These are phyloP conservation scores for Diaporthe humulicola DNA, from an alignment of 2,329 filamentous ascomycete genomes.

Conservation along the genomic window DNA sequence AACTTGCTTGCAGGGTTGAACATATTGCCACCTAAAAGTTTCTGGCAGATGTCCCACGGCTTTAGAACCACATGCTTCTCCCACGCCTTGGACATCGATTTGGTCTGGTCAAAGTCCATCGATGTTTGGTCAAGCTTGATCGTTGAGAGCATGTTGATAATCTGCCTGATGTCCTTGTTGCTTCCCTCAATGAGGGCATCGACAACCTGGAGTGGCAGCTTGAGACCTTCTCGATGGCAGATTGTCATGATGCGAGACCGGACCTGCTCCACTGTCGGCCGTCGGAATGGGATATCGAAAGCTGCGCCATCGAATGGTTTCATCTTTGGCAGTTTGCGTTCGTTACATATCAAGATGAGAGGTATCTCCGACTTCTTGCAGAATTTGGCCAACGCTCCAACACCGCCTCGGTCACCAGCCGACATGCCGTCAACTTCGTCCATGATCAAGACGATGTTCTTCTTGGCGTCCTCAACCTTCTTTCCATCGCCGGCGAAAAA, in stretches of 20 bases:
- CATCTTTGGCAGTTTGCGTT: constrained; percentile 94
- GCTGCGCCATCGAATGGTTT: constrained; percentile 93
- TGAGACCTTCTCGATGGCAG: constrained; percentile 90
- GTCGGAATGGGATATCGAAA: constrained; percentile 87
- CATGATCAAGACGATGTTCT: constrained; percentile 97
- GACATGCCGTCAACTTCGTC: constrained; percentile 99
- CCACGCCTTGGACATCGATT: constrained; percentile 97
- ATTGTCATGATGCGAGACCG: constrained; percentile 95
- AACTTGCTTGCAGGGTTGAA: constrained; percentile 87
- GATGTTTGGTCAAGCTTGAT: constrained; percentile 87
- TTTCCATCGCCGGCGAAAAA: constrained; percentile 91
- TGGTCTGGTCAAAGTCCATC: constrained; percentile 88
- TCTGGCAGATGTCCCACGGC: constrained; percentile 97
- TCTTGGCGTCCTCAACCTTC: constrained; percentile 83
- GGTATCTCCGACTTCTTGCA: constrained; percentile 96
- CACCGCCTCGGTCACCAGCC: constrained; percentile 93
- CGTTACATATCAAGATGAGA: constrained; percentile 98
- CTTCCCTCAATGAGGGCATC: constrained; percentile 96
- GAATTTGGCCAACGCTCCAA: constrained; percentile 92
- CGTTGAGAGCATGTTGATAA: constrained; percentile 98
- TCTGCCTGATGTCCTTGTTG: constrained; percentile 95
- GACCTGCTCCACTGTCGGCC: constrained; percentile 92
- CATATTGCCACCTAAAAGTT: constrained; percentile 89
- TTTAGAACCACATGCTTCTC: constrained; percentile 97
- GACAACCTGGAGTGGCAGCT: constrained; percentile 84